Conservation (phyloP, 192 early-diverging fungal genomes). For the Gorgonomyces haynaldii region DNA sequence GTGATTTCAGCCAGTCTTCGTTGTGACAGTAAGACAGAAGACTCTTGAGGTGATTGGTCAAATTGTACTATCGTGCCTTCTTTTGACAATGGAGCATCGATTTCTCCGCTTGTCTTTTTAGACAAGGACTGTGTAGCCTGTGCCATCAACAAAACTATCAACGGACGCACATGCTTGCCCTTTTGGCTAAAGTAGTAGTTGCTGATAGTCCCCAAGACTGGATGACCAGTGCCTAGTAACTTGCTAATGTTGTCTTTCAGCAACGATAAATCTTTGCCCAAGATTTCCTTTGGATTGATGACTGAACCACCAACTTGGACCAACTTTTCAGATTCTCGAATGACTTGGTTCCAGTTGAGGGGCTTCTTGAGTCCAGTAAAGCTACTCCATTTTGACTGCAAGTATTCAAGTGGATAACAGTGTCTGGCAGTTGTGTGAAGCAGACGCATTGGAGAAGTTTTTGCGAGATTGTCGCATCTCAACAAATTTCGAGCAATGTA, state of each 20-base stretch:
- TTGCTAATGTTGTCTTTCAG: conserved; percentile 75
- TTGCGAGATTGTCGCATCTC: no score
- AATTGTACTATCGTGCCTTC: not conserved
- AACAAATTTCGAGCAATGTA: no score
- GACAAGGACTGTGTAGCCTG: conserved; percentile 55
- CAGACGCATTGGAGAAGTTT: no score
- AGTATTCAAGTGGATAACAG: no score
- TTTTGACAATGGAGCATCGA: conserved; percentile 7
- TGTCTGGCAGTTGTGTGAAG: no score
- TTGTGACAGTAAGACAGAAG: conserved; percentile 70
- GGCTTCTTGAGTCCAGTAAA: no score
- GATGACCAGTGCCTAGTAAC: conserved; percentile 75
- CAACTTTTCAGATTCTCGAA: conserved; percentile 18
- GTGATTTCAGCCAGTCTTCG: conserved; percentile 89
- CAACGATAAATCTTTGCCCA: conserved; percentile 72
- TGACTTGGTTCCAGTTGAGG: conserved; percentile 21
- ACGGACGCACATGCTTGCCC: conserved; percentile 85
- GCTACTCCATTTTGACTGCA: no score
- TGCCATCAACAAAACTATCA: conserved; percentile 81
- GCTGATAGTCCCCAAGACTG: conserved; percentile 76
- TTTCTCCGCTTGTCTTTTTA: conserved; percentile 6
- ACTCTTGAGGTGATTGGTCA: conserved; percentile 2
- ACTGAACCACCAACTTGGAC: conserved; percentile 26
- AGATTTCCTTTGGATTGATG: conserved; percentile 62
- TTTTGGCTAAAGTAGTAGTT: conserved; percentile 80